These are phyloP conservation scores for Diplosphaera chodatii DNA, from an alignment of 139 green algal species.

Conservation along the genomic window DNA sequence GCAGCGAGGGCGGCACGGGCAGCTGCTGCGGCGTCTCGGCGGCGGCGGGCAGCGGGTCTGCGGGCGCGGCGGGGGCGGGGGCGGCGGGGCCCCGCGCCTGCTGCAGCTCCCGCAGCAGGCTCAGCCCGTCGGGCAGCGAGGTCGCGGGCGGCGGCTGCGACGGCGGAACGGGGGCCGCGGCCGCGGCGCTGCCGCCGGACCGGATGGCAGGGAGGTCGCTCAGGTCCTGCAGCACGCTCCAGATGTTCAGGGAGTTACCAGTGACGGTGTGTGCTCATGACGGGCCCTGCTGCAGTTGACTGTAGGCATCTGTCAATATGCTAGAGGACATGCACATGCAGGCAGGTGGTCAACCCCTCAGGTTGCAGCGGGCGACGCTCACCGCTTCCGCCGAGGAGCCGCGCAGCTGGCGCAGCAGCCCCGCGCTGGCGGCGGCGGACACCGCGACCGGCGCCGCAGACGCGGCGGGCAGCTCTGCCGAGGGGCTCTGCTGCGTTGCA, in stretches of 20 bases:
- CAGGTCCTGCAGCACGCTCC: neutral
- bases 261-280: too few species aligned
- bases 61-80: too few species aligned
- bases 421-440: neutral
- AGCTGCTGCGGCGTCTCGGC: too few species aligned
- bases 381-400: neutral
- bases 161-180: neutral
- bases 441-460: neutral
- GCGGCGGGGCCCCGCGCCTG: too few species aligned
- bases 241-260: too few species aligned
- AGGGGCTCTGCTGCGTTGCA: neutral
- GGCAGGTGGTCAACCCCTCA: too few species aligned
- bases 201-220: neutral
- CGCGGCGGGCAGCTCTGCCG: neutral
- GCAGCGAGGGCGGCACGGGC: too few species aligned
- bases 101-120: slow-evolving; percentile 7
- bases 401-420: slow-evolving; percentile 6
- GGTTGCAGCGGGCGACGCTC: too few species aligned
- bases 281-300: too few species aligned
- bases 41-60: neutral
- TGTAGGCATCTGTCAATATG: too few species aligned
- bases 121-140: neutral
- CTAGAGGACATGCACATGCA: too few species aligned
- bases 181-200: neutral
- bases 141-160: neutral